Evolutionary conservation across 176 grass and related monocot genomes (phyloP).

Genomic region (Eragrostis curvula): DNA sequence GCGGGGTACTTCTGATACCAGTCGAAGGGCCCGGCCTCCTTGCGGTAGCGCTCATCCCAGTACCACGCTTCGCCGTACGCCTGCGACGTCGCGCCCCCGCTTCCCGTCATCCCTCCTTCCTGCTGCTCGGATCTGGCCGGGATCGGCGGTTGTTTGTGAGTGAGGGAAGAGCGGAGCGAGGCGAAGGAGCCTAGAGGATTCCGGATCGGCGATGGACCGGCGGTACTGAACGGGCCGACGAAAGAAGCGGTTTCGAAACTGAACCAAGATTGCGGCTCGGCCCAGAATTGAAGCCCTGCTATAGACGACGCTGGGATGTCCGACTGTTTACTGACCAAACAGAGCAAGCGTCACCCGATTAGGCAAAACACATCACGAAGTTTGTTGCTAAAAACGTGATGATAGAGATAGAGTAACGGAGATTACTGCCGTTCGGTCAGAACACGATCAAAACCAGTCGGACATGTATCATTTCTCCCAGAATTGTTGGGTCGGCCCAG

Average conservation of each 20-base stretch:
- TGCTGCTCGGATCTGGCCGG: conserved; percentile 42
- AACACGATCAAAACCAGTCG: too few relatives aligned
- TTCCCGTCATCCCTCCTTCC: conserved; percentile 42
- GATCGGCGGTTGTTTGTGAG: not conserved
- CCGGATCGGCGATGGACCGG: not conserved
- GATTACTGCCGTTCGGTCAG: too few relatives aligned
- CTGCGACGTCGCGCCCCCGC: conserved; percentile 49
- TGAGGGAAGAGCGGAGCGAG: not conserved
- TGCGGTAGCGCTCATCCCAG: conserved; percentile 92
- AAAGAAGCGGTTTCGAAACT: not conserved
- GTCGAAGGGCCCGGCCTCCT: conserved; percentile 77
- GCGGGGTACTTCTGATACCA: conserved; percentile 97
- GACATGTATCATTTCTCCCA: too few relatives aligned
- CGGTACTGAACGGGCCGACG: not conserved
- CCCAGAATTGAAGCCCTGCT: too few relatives aligned
- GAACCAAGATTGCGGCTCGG: not conserved
- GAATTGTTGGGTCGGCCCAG: not conserved
- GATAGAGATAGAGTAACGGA: too few relatives aligned
- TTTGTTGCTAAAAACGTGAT: too few relatives aligned
- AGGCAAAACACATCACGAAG: too few relatives aligned
- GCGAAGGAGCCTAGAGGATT: not conserved
- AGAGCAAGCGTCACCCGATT: too few relatives aligned
- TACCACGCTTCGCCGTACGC: conserved; percentile 92
- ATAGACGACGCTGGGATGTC: too few relatives aligned
- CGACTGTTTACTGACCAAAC: too few relatives aligned